Evolutionary conservation across 352 stramenopile species (phyloP), one percentile per base, ranked within the genome.

Genomic region (Blastocystis sp.): DNA sequence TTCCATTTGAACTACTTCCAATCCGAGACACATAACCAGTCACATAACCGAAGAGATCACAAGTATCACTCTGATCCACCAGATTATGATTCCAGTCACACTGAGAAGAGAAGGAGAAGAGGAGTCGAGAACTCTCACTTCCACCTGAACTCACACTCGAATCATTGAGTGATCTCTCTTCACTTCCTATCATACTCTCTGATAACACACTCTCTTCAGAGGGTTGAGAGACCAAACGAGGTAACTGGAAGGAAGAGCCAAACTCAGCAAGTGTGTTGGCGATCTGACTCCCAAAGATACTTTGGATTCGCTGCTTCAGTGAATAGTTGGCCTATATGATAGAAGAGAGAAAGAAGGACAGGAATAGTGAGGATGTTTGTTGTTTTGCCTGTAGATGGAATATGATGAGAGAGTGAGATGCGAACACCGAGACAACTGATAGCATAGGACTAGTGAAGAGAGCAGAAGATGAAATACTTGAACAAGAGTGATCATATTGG

Each of bases 401-500:
- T 35, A 19, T 37, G 17, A 53, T 92, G 91, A 11, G 76, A 91
- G 27, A 92, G 87, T 15, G 90, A 91, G 62, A 94, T 90, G 11
- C 92, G 91, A 24, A 92, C 89, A 15, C 90, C 90, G 9, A 84
- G 22, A 56, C 82, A 77, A 58, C 93, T 91, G 35, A 94, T 48
- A 11, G 92, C 92, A 79, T 94, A 97, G 7, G 70, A 81, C 70
- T 81, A 33, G 27, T 7, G 24, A 44, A 35, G 24, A 70, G 0
- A 3, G 0, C 15, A 11, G 40, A 33, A n/a, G 0, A 6, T 7
- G 40, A 40, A 44, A 40, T 54, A 91, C 91, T 90, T 98, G 95
- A 87, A 99, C 91, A 24, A 97, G 90, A 37, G 93, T 94, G 9
- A 98, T 92, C 76, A 98, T 90, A 76, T 95, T 97, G 24, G 92